Evolutionary conservation across 2,329 filamentous ascomycete species (phyloP), one percentile per base, ranked within the genome.

Genomic region (Phoma sp.): DNA sequence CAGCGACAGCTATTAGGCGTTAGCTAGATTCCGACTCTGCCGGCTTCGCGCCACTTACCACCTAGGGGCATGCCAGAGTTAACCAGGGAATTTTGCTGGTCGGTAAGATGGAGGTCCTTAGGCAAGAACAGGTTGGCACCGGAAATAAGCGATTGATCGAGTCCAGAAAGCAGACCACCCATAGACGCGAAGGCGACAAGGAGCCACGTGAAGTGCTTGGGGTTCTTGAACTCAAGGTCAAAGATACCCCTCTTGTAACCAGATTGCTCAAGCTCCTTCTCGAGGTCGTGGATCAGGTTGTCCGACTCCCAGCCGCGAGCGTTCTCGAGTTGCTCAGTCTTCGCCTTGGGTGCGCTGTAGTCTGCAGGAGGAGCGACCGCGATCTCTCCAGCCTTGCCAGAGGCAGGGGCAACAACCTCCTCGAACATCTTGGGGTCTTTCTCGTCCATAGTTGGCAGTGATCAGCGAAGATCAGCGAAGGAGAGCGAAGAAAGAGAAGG

Each of bases 161-260:
- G 80, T 57, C 88, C 88, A 1, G 86, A 89, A 0, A 91, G 82
- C 21, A 91, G 77, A 69, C 88, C 88, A 44, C 88, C 88, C 86
- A 91, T 89, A 15, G 85, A 88, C n/a, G 88, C 88, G 63, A 91
- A 91, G 1, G 81, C 85, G 39, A 89, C 86, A 13, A 90, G 80
- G 15, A 88, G 75, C 78, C 82, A 88, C 24, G 88, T 91, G 71
- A 90, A 91, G 66, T 85, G 75, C 48, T 79, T 83, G 0, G 87
- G 85, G 69, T 89, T 82, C 45, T 79, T 80, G 74, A 89, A 86
- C 32, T 83, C 75, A 38, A 88, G 59, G 36, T 87, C 78, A 66
- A 86, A 85, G 58, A 75, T 52, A 6, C 76, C 73, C 55, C 72
- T 74, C 64, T 75, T 74, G 58, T 75, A 70, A 25, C 71, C 74